Evolutionary conservation across 306 rosid genomes (phyloP).

Genomic region (Datisca glomerata): DNA sequence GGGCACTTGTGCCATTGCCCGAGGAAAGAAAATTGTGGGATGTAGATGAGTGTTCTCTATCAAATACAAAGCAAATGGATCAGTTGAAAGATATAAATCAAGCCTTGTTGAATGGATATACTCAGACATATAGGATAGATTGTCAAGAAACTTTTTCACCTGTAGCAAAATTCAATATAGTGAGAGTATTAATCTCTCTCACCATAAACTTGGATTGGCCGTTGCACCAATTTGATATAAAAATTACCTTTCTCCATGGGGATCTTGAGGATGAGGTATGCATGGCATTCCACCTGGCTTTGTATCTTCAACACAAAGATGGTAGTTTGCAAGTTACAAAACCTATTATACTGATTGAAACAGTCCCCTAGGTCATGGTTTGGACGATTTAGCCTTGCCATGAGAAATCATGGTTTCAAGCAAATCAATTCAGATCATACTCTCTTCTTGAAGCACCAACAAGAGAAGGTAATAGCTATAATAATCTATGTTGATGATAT

Average conservation of each 20-base stretch:
- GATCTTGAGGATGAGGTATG: neutral
- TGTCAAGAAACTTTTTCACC: neutral
- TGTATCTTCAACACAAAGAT: too few species aligned
- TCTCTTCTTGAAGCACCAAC: too few species aligned
- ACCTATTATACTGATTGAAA: neutral
- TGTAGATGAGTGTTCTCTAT: neutral
- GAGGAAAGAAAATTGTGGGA: neutral
- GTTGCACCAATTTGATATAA: neutral
- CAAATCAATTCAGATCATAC: neutral
- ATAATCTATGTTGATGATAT: too few species aligned
- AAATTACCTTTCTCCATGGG: neutral
- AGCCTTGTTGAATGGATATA: neutral
- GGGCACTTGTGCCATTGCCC: neutral
- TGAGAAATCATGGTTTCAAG: neutral
- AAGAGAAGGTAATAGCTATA: too few species aligned
- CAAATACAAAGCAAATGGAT: neutral
- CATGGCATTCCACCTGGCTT: neutral
- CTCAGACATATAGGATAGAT: neutral
- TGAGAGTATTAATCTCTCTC: neutral
- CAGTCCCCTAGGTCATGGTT: neutral
- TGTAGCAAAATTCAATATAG: neutral
- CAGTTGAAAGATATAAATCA: neutral
- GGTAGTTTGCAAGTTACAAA: conserved; percentile 3
- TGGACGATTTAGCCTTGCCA: conserved; percentile 1
- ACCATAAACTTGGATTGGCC: neutral